phyloP scores from a whole-genome alignment of 2,329 filamentous ascomycete species.

The Dothistroma pini region DNA sequence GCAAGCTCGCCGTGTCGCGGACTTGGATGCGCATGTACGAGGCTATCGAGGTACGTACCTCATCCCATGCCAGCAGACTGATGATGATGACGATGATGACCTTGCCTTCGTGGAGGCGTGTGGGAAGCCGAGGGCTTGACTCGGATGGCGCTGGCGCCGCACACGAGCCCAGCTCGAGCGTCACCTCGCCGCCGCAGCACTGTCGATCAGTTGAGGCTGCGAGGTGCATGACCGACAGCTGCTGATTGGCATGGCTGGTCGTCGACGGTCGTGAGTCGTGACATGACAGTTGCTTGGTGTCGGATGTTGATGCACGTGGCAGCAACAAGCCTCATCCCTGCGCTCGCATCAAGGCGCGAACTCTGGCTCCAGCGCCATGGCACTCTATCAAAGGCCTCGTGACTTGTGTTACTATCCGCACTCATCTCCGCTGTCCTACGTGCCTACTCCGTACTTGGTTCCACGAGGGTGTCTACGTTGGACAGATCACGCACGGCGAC shows the following conservation, averaged over 20 bases:
- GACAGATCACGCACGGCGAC: not conserved
- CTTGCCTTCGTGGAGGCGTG: not conserved
- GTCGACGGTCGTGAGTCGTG: too few species aligned
- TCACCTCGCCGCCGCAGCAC: not conserved
- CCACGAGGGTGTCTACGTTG: not conserved
- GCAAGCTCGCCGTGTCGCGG: not conserved
- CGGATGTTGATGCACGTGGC: constrained; percentile 12
- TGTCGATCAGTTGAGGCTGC: constrained; percentile 12
- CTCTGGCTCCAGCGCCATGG: not conserved
- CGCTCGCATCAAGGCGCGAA: constrained; percentile 5
- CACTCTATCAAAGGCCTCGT: not conserved
- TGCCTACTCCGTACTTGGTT: not conserved
- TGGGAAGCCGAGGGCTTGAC: not conserved
- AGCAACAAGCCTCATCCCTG: constrained; percentile 10
- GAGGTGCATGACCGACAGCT: not conserved
- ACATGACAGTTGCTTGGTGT: constrained; percentile 7
- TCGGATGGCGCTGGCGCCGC: not conserved
- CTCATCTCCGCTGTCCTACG: constrained; percentile 1
- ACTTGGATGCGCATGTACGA: not conserved
- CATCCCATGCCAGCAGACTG: not conserved
- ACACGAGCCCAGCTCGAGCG: not conserved
- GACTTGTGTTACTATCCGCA: constrained; percentile 1
- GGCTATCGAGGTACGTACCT: not conserved
- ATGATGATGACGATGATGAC: too few species aligned
- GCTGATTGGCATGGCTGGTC: not conserved